phyloP scores from a whole-genome alignment of 2,329 filamentous ascomycete genomes.

The Talaromyces sp. region DNA sequence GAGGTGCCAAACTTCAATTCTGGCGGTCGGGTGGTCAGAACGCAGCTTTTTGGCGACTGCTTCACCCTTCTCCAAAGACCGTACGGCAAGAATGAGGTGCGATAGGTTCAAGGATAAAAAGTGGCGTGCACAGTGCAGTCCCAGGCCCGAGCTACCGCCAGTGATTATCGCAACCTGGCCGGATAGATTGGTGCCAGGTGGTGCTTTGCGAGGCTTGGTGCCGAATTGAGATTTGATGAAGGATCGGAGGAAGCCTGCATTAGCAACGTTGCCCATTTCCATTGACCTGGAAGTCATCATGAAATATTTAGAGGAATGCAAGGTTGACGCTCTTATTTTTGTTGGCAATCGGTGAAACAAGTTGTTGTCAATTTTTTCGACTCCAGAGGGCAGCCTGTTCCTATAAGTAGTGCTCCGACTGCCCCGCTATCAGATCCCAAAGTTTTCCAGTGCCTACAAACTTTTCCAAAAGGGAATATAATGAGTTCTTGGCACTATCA shows the following conservation, averaged over 20 bases:
- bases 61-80: constrained; percentile 40
- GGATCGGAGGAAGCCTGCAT: background rate
- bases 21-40: background rate
- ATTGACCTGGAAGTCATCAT: background rate
- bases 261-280: background rate
- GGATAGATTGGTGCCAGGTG: background rate
- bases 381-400: no score
- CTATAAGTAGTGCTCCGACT: no score
- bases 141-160: constrained; percentile 45
- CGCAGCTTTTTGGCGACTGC: constrained; percentile 24
- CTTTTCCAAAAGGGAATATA: background rate
- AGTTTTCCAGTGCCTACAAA: background rate
- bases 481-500: background rate
- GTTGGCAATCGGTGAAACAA: background rate
- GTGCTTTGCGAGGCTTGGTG: background rate
- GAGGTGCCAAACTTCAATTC: constrained; percentile 1
- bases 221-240: constrained; percentile 6
- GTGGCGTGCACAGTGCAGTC: constrained; percentile 37
- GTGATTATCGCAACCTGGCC: constrained; percentile 40
- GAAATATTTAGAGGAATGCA: background rate
- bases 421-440: no score
- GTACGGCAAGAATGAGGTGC: constrained; percentile 43
- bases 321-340: background rate
- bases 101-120: constrained; percentile 35
- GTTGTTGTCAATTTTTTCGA: no score